A percentile compares a stretch with the other conserved stretches of the same genome.
Evolutionary conservation across 768 basidiomycete species (phyloP).

Genomic region (Xanthoconium purpureum): DNA sequence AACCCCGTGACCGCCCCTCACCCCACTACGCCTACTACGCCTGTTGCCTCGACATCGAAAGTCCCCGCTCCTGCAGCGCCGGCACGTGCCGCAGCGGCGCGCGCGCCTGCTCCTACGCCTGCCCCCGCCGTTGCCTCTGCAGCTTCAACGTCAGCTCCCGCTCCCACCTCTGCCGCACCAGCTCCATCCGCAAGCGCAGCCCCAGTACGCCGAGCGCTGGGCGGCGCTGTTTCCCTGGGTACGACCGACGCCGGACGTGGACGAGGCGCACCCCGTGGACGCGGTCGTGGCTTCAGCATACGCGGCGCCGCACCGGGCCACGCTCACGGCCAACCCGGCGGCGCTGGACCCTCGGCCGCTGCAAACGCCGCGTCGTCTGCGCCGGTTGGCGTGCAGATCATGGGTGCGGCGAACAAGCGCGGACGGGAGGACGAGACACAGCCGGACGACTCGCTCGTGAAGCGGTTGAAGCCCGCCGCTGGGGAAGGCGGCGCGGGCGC

Average conservation of each 20-base stretch:
- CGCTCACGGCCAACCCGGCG: conserved; percentile 7
- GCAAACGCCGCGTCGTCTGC: conserved; percentile 26
- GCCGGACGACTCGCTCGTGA: conserved; percentile 59
- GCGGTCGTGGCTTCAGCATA: conserved; percentile 27
- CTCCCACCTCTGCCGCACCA: conserved; percentile 21
- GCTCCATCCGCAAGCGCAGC: conserved; percentile 25
- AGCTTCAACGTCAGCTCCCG: conserved; percentile 12
- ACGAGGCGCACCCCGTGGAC: conserved; percentile 36
- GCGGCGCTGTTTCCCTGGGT: conserved; percentile 27
- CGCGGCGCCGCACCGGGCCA: conserved; percentile 30
- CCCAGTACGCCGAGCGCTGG: conserved; percentile 32
- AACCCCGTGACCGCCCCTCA: conserved; percentile 14
- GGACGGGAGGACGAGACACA: conserved; percentile 53
- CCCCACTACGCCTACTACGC: conserved; percentile 27
- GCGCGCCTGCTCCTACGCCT: neutral
- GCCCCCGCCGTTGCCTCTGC: conserved; percentile 1
- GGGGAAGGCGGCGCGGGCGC: conserved; percentile 5
- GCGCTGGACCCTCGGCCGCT: conserved; percentile 22
- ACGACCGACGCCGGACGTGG: conserved; percentile 29
- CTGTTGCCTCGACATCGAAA: conserved; percentile 28
- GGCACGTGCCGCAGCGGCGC: conserved; percentile 2
- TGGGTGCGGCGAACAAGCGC: conserved; percentile 64
- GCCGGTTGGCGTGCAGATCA: conserved; percentile 50
- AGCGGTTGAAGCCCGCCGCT: conserved; percentile 62
- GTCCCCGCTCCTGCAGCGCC: neutral